Evolutionary conservation across 176 grass and related monocot genomes (phyloP), one percentile per base, ranked within the genome.

Genomic region (Juncus inflexus): DNA sequence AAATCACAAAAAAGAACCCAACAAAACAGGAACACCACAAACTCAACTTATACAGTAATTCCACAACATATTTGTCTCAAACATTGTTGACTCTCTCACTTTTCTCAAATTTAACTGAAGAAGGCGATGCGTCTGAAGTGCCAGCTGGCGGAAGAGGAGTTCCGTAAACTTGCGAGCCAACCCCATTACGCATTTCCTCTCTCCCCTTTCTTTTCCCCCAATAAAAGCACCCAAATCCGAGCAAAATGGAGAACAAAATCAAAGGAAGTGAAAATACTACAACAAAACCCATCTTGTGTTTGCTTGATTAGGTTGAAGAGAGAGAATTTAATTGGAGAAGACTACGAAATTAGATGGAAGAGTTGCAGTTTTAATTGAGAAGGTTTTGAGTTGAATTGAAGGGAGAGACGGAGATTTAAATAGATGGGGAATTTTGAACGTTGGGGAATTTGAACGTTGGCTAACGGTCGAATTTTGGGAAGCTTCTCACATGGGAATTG

Each of bases 191-290:
- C 67, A 70, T 63, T 42, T 79, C 67, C 50, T 79, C 66, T 2
- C 66, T 37, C 5, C 76, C 76, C 67, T 72, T 79, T 47, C 58
- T 55, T 70, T 56, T 79, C 15, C 76, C 76, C 3, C 55, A 55
- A 66, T 39, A 79, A 49, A 71, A 79, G 67, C 76, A 79, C 19
- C 76, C 76, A 13, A 79, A 79, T 8, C 76, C 76, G 56, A 79
- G 67, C 67, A 79, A 72, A 36, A 79, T 63, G 35, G 76, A 52
- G 16, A 79, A 79, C 13, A 79, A 14, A 37, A 79, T 79, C 9
- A 79, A 58, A 2, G 76, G 76, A 35, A 79, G 66, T 62, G 76
- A 79, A 19, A 79, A 54, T 3, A 79, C 76, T 61, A 79, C 70
- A 4, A 79, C 76, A 38, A 79, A 72, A 56, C 76, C 76, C 76